These are phyloP conservation scores for Leavenworthia alabamica DNA, from an alignment of 345 rosid genomes.

Conservation along the genomic window DNA sequence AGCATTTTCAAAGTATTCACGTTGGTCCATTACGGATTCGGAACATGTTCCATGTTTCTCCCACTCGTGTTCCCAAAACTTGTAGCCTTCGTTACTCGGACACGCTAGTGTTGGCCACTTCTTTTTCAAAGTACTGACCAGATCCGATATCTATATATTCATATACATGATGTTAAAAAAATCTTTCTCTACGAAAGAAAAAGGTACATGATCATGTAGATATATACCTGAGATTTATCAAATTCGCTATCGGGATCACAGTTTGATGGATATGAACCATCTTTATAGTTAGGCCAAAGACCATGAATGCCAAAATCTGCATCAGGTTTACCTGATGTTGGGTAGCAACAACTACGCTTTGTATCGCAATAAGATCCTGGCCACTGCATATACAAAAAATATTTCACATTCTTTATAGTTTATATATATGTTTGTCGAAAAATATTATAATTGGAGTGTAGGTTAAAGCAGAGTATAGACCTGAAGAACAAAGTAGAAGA, in stretches of 20 bases:
- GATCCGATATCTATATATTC: conserved; percentile 46
- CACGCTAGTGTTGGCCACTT: conserved; percentile 74
- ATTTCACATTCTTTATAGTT: neutral
- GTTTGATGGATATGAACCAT: conserved; percentile 60
- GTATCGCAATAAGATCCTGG: conserved; percentile 87
- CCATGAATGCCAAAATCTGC: conserved; percentile 89
- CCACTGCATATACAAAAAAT: conserved; percentile 44
- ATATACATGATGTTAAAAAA: too few species aligned
- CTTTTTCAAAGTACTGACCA: conserved; percentile 36
- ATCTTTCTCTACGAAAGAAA: too few species aligned
- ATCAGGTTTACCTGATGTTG: conserved; percentile 67
- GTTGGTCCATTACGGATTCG: conserved; percentile 61
- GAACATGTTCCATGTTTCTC: conserved; percentile 79
- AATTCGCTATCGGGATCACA: conserved; percentile 50
- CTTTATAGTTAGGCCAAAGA: conserved; percentile 78
- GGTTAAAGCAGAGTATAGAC: conserved; percentile 11
- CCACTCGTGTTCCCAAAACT: conserved; percentile 88
- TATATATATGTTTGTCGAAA: neutral
- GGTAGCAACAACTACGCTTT: conserved; percentile 62
- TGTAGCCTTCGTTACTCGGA: conserved; percentile 53
- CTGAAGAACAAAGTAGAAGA: conserved; percentile 86
- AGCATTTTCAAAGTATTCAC: conserved; percentile 53
- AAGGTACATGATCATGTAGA: neutral
- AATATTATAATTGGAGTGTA: neutral
- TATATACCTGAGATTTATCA: conserved; percentile 53